phyloP scores from a whole-genome alignment of 805 yeast species.

The Myxozyma vanderwaltii region DNA sequence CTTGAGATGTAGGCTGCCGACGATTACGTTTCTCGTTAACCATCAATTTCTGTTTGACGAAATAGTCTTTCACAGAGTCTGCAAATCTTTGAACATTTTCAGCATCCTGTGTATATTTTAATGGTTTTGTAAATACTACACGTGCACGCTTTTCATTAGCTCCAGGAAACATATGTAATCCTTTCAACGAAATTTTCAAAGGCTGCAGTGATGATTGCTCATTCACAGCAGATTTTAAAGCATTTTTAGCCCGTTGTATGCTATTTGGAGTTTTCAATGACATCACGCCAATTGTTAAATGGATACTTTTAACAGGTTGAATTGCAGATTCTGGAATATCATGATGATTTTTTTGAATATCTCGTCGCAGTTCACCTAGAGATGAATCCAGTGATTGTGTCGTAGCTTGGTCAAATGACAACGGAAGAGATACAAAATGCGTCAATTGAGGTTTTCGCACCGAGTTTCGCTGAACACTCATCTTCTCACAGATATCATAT shows the following conservation, averaged over 20 bases:
- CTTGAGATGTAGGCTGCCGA: background rate
- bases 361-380: slow-evolving; percentile 1
- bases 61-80: slow-evolving; percentile 9
- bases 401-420: slow-evolving; percentile 11
- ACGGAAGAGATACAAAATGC: slow-evolving; percentile 22
- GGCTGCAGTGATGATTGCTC: background rate
- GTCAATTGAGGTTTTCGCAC: slow-evolving; percentile 12
- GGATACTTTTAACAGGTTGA: slow-evolving; percentile 18
- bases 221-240: background rate
- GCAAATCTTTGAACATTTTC: slow-evolving; percentile 19
- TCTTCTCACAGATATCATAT: no score
- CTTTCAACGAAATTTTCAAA: slow-evolving; percentile 12
- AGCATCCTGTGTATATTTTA: background rate
- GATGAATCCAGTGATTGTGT: background rate
- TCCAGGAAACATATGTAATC: slow-evolving; percentile 10
- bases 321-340: slow-evolving; percentile 12
- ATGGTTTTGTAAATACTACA: slow-evolving; percentile 22
- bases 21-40: background rate
- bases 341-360: background rate
- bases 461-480: background rate
- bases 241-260: slow-evolving; percentile 4
- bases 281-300: slow-evolving; percentile 29
- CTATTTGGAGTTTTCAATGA: background rate
- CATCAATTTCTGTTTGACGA: slow-evolving; percentile 15
- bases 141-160: slow-evolving; percentile 2